phyloP scores from a whole-genome alignment of 495 filamentous ascomycete species.

The Neurospora intermedia region DNA sequence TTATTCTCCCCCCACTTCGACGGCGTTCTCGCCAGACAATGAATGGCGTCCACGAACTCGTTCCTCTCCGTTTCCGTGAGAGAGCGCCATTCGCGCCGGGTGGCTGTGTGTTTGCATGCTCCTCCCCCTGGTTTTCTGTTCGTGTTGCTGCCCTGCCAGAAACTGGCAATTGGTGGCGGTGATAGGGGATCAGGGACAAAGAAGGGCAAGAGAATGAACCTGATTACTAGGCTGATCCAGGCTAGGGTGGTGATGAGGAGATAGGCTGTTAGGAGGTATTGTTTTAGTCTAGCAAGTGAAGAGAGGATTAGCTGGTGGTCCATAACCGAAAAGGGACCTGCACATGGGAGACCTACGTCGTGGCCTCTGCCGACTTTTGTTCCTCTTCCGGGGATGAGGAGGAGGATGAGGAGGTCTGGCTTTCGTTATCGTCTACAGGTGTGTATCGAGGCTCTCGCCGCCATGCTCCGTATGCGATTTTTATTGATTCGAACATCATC shows the following conservation, averaged over 20 bases:
- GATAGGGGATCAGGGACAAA: background rate
- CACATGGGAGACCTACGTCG: background rate
- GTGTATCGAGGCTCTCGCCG: background rate
- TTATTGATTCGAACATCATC: background rate
- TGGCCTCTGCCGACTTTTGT: background rate
- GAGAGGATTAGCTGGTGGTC: background rate
- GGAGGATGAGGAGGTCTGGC: background rate
- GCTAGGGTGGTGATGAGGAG: background rate
- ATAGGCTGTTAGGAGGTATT: background rate
- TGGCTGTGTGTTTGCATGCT: background rate
- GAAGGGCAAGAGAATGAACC: background rate
- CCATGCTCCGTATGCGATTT: background rate
- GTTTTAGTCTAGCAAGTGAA: background rate
- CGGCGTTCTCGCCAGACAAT: background rate
- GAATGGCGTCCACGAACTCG: background rate
- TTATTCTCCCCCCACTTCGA: background rate
- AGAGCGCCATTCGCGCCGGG: background rate
- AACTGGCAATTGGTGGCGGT: background rate
- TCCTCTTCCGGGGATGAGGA: background rate
- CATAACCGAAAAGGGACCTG: too few species aligned
- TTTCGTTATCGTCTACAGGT: background rate
- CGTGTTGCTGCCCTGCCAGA: background rate
- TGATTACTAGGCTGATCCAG: background rate
- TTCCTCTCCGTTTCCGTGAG: background rate
- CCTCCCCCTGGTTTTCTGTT: background rate